Conservation (phyloP, 2,329 filamentous ascomycete species). For the Cladosporium sp. region DNA sequence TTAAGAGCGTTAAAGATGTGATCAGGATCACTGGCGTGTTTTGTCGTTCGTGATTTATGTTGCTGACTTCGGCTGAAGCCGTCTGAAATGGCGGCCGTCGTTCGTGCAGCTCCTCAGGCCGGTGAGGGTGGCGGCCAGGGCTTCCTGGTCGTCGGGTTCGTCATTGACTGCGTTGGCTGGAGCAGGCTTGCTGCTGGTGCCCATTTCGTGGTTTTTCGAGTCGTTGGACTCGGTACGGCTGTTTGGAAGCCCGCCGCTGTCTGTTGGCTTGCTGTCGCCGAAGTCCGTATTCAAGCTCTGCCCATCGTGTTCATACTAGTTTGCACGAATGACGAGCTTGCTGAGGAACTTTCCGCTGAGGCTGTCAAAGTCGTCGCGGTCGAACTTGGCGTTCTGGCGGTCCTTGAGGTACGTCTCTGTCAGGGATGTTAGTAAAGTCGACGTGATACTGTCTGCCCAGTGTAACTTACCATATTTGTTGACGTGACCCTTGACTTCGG, state of each 20-base stretch:
- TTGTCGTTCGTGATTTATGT: background rate
- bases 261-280: background rate
- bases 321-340: constrained; percentile 91
- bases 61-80: background rate
- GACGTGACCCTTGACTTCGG: constrained; percentile 87
- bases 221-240: background rate
- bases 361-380: constrained; percentile 87
- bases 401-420: constrained; percentile 80
- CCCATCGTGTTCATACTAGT: constrained; percentile 42
- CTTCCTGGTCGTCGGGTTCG: background rate
- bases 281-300: background rate
- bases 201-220: background rate
- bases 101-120: constrained; percentile 7
- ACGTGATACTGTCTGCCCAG: background rate
- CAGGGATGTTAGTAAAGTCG: constrained; percentile 14
- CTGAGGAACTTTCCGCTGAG: constrained; percentile 96
- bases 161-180: background rate
- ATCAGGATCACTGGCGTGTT: background rate
- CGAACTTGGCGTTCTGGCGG: constrained; percentile 74
- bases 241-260: background rate
- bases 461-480: constrained; percentile 76
- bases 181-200: constrained; percentile 6
- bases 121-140: constrained; percentile 4
- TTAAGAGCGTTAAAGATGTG: background rate
- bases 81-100: background rate